Evolutionary conservation across 2,329 filamentous ascomycete genomes (phyloP).

Genomic region (Ceratocystis alfenasii): DNA sequence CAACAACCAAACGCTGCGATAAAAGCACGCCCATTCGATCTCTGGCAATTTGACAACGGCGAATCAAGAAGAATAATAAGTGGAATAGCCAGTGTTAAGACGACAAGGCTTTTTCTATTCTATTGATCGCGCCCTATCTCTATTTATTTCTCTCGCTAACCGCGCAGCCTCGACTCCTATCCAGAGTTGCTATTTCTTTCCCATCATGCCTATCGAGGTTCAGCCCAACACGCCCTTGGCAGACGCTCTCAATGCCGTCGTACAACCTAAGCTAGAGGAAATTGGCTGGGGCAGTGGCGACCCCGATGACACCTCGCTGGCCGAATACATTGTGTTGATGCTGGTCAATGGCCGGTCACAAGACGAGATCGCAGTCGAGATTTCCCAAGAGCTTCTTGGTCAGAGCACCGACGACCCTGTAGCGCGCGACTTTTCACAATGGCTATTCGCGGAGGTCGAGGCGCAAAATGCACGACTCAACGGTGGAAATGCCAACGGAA

Average conservation of each 20-base stretch:
- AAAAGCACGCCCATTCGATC: not conserved
- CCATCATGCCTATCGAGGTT: constrained; percentile 65
- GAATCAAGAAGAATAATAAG: not conserved
- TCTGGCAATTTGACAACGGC: no score
- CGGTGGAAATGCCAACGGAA: constrained; percentile 27
- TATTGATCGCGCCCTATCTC: not conserved
- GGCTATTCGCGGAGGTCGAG: constrained; percentile 85
- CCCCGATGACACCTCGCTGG: constrained; percentile 65
- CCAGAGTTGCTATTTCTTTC: not conserved
- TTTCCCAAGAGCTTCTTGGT: constrained; percentile 75
- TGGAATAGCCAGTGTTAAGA: not conserved
- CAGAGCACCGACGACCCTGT: constrained; percentile 72
- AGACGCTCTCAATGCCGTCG: constrained; percentile 65
- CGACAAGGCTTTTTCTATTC: not conserved
- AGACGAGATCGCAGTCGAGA: constrained; percentile 75
- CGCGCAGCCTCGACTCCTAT: constrained; percentile 18
- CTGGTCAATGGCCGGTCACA: constrained; percentile 89
- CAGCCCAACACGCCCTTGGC: constrained; percentile 70
- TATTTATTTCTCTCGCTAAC: no score
- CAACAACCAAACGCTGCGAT: not conserved
- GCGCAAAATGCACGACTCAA: constrained; percentile 52
- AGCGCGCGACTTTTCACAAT: constrained; percentile 71
- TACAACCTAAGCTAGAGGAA: constrained; percentile 85
- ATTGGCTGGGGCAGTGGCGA: constrained; percentile 81
- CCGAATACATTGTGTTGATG: constrained; percentile 97